A percentile compares a stretch with the other conserved stretches of the same genome.
These are phyloP conservation scores for Globisporangium splendens DNA, from an alignment of 352 stramenopile genomes.

Conservation along the genomic window DNA sequence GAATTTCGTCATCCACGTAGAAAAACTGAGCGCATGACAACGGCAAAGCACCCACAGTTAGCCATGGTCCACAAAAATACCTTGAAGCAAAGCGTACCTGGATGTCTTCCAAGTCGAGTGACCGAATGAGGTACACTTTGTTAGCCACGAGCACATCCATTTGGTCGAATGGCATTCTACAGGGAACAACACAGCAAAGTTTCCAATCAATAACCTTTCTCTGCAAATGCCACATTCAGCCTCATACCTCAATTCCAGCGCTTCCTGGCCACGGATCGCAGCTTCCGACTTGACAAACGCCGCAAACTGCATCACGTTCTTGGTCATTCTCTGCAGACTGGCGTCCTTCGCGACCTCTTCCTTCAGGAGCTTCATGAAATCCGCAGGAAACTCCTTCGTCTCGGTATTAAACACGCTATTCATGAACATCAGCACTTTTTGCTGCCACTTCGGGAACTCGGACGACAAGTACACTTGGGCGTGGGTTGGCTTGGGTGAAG, in stretches of 20 bases:
- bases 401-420: conserved; percentile 50
- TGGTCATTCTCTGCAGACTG: conserved; percentile 87
- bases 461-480: conserved; percentile 85
- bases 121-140: conserved; percentile 87
- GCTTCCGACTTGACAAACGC: conserved; percentile 94
- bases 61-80: no score
- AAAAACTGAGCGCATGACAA: conserved; percentile 47
- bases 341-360: conserved; percentile 64
- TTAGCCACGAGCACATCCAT: conserved; percentile 90
- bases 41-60: background rate
- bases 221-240: background rate
- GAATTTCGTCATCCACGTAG: conserved; percentile 68
- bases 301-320: conserved; percentile 97
- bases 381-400: conserved; percentile 64
- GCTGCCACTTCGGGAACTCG: conserved; percentile 82
- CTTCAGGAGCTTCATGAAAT: conserved; percentile 90
- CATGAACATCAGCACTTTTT: conserved; percentile 86
- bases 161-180: conserved; percentile 94
- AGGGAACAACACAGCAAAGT: conserved; percentile 3
- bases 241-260: conserved; percentile 87
- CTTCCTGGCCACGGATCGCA: conserved; percentile 88
- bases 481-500: conserved; percentile 82
- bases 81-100: conserved; percentile 22
- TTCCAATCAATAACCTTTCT: background rate
- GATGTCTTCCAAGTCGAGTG: conserved; percentile 88